Evolutionary conservation across 495 filamentous ascomycete genomes (phyloP), one percentile per base, ranked within the genome.

Genomic region (Xylaria scruposa): DNA sequence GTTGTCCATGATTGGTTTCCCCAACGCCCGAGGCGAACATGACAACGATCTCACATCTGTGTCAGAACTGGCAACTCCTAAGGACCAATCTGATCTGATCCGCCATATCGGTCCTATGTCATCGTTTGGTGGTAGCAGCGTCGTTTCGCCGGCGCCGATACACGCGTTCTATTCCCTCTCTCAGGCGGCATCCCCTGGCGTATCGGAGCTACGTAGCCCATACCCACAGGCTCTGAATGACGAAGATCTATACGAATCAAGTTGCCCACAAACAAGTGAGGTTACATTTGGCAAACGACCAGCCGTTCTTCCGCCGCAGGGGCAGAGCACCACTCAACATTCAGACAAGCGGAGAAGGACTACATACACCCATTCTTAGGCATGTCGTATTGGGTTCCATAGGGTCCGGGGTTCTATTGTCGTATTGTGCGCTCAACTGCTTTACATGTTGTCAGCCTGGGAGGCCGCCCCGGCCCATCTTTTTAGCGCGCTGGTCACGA

Each of bases 401-500:
- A 56, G 49, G 51, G 33, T 31, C 8, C 33, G 42, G 36, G 58
- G 36, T 46, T 56, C 12, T 67, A 71, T 26, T 13, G 19, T 38
- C 33, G 62, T 59, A 40, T 47, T 49, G 17, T 44, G 40, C 40
- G 54, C 21, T 61, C 12, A 33, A 21, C 59, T 36, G 42, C 15
- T 66, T 66, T 31, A 31, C 36, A 56, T 36, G 12, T 17, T n/a
- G 29, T 80, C 70, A 90, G 24, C 85, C 88, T 47, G 87, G 82
- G 72, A 90, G 77, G 9, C 86, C 88, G 62, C 86, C 88, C 47
- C 90, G 85, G 24, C 89, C 90, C 85, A 95, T 92, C 84, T 96
- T 96, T 80, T 84, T 92, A 64, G 92, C 91, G 47, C 91, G 82
- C 77, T 92, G 90, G 70, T 94, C 89, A 71, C 91, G 87, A 62